Percentiles rank a stretch among this genome's conserved stretches.
These are phyloP conservation scores for Gossypium aridum DNA, from an alignment of 441 rosid genomes.

Conservation along the genomic window DNA sequence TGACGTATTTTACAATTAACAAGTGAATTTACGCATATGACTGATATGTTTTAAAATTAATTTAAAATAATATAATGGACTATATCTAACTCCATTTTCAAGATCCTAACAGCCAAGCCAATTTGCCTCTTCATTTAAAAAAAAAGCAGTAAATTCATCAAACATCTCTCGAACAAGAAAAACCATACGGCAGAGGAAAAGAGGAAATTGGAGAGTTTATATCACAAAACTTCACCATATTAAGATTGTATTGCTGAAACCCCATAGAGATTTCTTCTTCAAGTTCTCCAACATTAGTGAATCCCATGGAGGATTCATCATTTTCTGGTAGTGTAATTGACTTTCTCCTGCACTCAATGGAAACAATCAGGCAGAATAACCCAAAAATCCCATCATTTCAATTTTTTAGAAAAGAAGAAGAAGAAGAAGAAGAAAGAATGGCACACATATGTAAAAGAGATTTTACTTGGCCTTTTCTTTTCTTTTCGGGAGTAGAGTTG, in stretches of 20 bases:
- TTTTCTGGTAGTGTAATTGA: conserved; percentile 65
- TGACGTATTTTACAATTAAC: background rate
- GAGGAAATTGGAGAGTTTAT: background rate
- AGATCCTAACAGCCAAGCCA: background rate
- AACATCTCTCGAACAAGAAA: background rate
- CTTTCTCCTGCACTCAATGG: conserved; percentile 55
- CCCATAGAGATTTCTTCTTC: conserved; percentile 45
- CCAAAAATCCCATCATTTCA: background rate
- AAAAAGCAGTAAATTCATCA: conserved; percentile 7
- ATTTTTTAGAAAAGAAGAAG: background rate
- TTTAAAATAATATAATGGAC: background rate
- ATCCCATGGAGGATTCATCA: conserved; percentile 41
- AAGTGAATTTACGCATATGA: background rate
- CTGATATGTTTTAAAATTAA: background rate
- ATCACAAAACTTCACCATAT: conserved; percentile 49
- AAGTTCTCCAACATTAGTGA: conserved; percentile 42
- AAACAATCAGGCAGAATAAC: background rate
- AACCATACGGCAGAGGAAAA: background rate
- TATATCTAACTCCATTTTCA: background rate
- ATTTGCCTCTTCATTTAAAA: background rate
- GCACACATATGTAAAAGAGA: conserved; percentile 1
- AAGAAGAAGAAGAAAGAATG: background rate
- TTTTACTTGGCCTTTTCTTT: conserved; percentile 63
- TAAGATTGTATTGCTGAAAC: conserved; percentile 51
- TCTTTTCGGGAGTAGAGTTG: conserved; percentile 67